phyloP scores from a whole-genome alignment of 2,329 filamentous ascomycete genomes.

The Rosellinia necatrix region DNA sequence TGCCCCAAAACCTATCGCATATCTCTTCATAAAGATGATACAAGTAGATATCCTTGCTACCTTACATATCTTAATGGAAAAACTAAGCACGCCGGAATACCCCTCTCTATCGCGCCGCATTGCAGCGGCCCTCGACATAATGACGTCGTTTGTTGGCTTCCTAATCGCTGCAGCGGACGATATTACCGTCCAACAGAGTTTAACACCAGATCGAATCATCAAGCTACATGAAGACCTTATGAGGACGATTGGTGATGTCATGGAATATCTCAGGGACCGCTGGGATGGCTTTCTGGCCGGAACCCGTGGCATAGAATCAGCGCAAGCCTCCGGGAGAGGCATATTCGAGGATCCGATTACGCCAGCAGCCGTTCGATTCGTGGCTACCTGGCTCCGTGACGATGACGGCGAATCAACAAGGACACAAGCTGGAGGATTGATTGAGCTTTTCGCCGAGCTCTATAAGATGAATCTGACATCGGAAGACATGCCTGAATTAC shows the following conservation, averaged over 20 bases:
- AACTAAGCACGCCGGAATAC: conserved; percentile 62
- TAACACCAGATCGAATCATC: conserved; percentile 63
- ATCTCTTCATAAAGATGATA: conserved; percentile 66
- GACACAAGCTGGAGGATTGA: conserved; percentile 60
- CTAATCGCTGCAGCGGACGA: conserved; percentile 60
- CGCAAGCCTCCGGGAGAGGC: conserved; percentile 61
- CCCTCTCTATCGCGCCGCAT: conserved; percentile 56
- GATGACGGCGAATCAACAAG: conserved; percentile 66
- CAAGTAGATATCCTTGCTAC: conserved; percentile 69
- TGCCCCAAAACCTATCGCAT: conserved; percentile 60
- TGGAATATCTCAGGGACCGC: conserved; percentile 71
- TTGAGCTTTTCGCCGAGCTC: conserved; percentile 67
- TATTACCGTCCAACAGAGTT: conserved; percentile 34
- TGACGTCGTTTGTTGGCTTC: conserved; percentile 64
- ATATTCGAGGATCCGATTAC: conserved; percentile 61
- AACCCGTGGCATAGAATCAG: conserved; percentile 46
- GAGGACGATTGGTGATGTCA: conserved; percentile 64
- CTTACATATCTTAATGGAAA: conserved; percentile 61
- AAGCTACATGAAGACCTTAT: conserved; percentile 52
- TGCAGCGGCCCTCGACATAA: conserved; percentile 64
- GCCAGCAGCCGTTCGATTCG: conserved; percentile 59
- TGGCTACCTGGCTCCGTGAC: conserved; percentile 71
- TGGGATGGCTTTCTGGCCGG: conserved; percentile 59
- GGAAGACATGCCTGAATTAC: conserved; percentile 52
- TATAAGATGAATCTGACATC: conserved; percentile 47